phyloP scores from a whole-genome alignment of 257 asterid genomes.

The Dorcoceras hygrometricum region DNA sequence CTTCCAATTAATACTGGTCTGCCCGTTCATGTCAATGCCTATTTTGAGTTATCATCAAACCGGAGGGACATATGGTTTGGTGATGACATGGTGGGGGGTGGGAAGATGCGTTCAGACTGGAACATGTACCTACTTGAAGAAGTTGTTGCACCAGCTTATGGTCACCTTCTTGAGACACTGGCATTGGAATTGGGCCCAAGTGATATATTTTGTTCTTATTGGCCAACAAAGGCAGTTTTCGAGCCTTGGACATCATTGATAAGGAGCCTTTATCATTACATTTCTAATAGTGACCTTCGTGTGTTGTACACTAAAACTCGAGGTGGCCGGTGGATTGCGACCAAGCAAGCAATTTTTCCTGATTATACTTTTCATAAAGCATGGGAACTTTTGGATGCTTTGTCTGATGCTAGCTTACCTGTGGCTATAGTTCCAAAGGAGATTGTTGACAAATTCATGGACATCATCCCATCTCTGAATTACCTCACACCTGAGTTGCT shows the following conservation, averaged over 20 bases:
- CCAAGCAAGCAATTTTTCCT: constrained; percentile 88
- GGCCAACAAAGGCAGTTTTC: constrained; percentile 71
- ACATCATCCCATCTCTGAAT: constrained; percentile 67
- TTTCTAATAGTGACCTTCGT: constrained; percentile 65
- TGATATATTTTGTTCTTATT: constrained; percentile 69
- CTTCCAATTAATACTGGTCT: constrained; percentile 88
- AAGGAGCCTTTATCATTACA: constrained; percentile 62
- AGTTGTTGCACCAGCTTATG: constrained; percentile 91
- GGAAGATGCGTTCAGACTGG: constrained; percentile 95
- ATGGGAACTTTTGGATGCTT: constrained; percentile 65
- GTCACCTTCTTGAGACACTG: constrained; percentile 76
- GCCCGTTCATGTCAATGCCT: constrained; percentile 88
- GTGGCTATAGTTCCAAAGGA: constrained; percentile 63
- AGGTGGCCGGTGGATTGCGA: constrained; percentile 91
- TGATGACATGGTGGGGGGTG: constrained; percentile 98
- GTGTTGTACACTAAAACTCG: constrained; percentile 79
- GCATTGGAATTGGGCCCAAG: constrained; percentile 80
- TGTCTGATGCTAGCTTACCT: constrained; percentile 87
- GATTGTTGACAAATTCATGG: constrained; percentile 67
- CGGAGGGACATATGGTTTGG: constrained; percentile 98
- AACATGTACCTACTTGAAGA: constrained; percentile 84
- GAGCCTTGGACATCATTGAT: constrained; percentile 92
- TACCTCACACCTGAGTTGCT: constrained; percentile 88
- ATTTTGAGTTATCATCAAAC: constrained; percentile 93
- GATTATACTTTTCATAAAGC: constrained; percentile 75